Evolutionary conservation across 2,329 filamentous ascomycete genomes (phyloP).

Genomic region (Neonectria neomacrospora): DNA sequence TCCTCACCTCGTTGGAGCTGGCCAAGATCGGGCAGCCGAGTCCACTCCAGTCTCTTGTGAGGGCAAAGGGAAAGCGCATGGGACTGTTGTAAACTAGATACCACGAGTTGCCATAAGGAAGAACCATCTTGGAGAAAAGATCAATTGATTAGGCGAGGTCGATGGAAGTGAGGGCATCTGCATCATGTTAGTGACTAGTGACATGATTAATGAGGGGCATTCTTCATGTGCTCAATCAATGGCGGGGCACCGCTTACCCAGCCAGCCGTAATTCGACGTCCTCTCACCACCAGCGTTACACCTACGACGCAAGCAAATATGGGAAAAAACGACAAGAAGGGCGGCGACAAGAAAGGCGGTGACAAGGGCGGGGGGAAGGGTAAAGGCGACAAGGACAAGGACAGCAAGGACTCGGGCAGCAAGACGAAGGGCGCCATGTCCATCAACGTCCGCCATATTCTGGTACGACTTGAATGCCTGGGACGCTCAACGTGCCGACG

Average conservation of each 20-base stretch:
- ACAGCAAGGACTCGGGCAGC: conserved; percentile 46
- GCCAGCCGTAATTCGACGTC: conserved; percentile 8
- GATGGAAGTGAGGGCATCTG: not conserved
- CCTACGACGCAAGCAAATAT: conserved; percentile 36
- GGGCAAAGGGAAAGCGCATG: not conserved
- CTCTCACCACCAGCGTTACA: conserved; percentile 6
- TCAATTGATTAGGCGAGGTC: not conserved
- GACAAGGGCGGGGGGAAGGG: conserved; percentile 37
- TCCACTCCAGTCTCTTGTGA: not conserved
- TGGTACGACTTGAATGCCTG: conserved; percentile 55
- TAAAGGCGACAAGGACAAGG: conserved; percentile 46
- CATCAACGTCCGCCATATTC: conserved; percentile 80
- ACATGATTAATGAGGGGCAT: conserved; percentile 19
- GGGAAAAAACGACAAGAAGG: conserved; percentile 56
- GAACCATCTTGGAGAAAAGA: conserved; percentile 2
- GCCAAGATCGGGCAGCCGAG: conserved; percentile 25
- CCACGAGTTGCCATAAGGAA: not conserved
- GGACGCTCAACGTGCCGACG: conserved; percentile 22
- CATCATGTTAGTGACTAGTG: not conserved
- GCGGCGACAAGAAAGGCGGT: conserved; percentile 51
- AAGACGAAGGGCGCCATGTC: conserved; percentile 68
- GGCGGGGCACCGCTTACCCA: conserved; percentile 16
- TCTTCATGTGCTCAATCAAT: conserved; percentile 19
- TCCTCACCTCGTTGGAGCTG: conserved; percentile 41
- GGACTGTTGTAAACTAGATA: not conserved